Evolutionary conservation across 768 basidiomycete species (phyloP), one percentile per base, ranked within the genome.

Genomic region (Clathrus columnatus): DNA sequence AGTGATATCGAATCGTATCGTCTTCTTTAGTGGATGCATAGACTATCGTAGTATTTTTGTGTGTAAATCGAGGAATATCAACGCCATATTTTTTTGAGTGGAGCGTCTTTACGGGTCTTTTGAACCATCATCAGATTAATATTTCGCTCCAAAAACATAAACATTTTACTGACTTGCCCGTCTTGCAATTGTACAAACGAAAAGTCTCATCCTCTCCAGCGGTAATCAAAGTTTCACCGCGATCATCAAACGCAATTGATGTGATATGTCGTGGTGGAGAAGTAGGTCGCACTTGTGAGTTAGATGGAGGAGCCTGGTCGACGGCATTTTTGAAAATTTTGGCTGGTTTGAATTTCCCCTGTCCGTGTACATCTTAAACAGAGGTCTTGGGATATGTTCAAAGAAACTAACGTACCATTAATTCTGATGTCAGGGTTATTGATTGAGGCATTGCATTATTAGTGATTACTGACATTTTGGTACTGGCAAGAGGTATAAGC

Each of bases 41-140:
- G 2, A 98, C 66, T 47, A 97, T 85, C 2, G 85, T 82, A 0
- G 83, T 82, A 61, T 81, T 84, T 66, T 88, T 89, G 73, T 98
- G 96, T 0, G 95, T 97, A 64, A 97, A 96, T 2, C 95, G 82
- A 20, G 93, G 91, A 18, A 94, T 78, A 69, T 95, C 91, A 45
- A 93, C 87, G 0, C 96, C 96, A 68, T 98, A 99, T 68, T 99
- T 99, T 70, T 94, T 93, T 0, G 94, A 97, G 62, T 85, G 81
- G 2, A 93, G 69, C 1, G 83, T 85, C 69, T 90, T 93, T 29
- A 80, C 63, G 50, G 78, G 77, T 53, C 75, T 94, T 89, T 62
- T 57, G 59, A 54, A 8, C 53, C n/a, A 41, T 36, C 45, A 30
- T 42, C 51, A 59, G 45, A 32, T 69, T 65, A 59, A 58, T 51